Percentiles rank a stretch among this genome's conserved stretches.
phyloP scores from a whole-genome alignment of 768 basidiomycete genomes.

The Tylopilus rubrobrunneus region DNA sequence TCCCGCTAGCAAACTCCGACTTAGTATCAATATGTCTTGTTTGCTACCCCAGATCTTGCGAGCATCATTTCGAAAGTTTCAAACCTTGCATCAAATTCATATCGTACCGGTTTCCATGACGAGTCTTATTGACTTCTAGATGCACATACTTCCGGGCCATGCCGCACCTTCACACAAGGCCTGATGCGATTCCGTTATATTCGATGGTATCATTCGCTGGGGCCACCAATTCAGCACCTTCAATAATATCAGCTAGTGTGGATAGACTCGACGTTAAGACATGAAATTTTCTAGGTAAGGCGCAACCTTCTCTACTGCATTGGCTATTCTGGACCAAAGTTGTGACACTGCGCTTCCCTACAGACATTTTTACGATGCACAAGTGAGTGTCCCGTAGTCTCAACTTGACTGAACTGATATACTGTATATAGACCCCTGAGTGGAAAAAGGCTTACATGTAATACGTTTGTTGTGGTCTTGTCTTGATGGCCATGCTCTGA shows the following conservation, averaged over 20 bases:
- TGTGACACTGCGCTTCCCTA: neutral
- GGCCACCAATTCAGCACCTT: neutral
- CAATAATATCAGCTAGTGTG: neutral
- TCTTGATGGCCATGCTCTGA: neutral
- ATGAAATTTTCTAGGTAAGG: slow-evolving; percentile 63
- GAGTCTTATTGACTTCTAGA: neutral
- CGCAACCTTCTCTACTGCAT: neutral
- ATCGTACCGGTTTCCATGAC: slow-evolving; percentile 5
- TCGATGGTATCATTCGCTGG: neutral
- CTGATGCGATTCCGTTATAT: neutral
- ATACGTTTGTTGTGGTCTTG: neutral
- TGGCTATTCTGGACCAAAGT: neutral
- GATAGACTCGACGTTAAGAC: neutral
- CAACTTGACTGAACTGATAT: neutral
- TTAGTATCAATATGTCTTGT: neutral
- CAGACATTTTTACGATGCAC: slow-evolving; percentile 67
- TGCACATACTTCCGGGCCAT: slow-evolving; percentile 6
- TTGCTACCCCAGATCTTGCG: neutral
- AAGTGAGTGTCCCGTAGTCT: slow-evolving; percentile 36
- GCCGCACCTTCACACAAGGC: slow-evolving; percentile 1
- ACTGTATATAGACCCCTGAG: slow-evolving; percentile 55
- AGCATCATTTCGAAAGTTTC: slow-evolving; percentile 2
- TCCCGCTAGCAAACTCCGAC: neutral
- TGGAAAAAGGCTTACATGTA: slow-evolving; percentile 39
- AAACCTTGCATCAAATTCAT: neutral